Conservation (phyloP, 2,329 filamentous ascomycete genomes). For the Colletotrichum nymphaeae region DNA sequence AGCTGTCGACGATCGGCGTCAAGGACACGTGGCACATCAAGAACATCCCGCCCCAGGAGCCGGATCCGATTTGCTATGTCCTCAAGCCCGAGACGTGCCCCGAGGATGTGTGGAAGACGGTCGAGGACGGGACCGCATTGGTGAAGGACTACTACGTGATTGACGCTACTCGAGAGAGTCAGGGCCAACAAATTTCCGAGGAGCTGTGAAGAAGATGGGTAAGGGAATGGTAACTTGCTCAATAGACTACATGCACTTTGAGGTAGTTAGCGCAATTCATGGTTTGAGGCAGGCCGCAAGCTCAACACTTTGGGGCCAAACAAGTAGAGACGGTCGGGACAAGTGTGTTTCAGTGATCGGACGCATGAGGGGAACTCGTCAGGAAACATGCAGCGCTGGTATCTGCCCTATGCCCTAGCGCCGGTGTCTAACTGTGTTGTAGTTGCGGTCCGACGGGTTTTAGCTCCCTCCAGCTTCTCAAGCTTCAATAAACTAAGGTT, state of each 20-base stretch:
- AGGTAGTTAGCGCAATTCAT: not conserved
- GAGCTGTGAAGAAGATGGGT: not conserved
- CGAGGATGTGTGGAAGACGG: slow-evolving; percentile 61
- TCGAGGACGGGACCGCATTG: slow-evolving; percentile 61
- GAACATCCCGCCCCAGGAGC: slow-evolving; percentile 58
- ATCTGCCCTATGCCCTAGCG: slow-evolving; percentile 22
- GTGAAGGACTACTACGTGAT: slow-evolving; percentile 54
- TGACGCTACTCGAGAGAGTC: slow-evolving; percentile 10
- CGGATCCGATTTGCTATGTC: slow-evolving; percentile 68
- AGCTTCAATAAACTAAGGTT: not conserved
- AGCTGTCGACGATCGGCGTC: slow-evolving; percentile 43
- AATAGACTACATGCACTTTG: too few relatives aligned
- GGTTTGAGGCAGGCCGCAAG: not conserved
- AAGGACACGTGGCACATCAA: slow-evolving; percentile 57
- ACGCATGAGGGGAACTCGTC: not conserved
- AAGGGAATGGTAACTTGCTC: too few relatives aligned
- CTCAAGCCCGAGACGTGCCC: slow-evolving; percentile 67
- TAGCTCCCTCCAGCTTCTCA: not conserved
- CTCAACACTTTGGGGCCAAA: not conserved
- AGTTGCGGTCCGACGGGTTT: slow-evolving; percentile 9
- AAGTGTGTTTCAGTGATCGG: slow-evolving; percentile 31
- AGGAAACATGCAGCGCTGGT: slow-evolving; percentile 18
- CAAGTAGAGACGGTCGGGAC: slow-evolving; percentile 7
- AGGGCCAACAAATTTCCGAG: slow-evolving; percentile 1
- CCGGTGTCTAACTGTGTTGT: not conserved